Percentiles rank a stretch among this genome's conserved stretches.
Evolutionary conservation across 164 flowering plant genomes (phyloP).

Genomic region (Stephania japonica): DNA sequence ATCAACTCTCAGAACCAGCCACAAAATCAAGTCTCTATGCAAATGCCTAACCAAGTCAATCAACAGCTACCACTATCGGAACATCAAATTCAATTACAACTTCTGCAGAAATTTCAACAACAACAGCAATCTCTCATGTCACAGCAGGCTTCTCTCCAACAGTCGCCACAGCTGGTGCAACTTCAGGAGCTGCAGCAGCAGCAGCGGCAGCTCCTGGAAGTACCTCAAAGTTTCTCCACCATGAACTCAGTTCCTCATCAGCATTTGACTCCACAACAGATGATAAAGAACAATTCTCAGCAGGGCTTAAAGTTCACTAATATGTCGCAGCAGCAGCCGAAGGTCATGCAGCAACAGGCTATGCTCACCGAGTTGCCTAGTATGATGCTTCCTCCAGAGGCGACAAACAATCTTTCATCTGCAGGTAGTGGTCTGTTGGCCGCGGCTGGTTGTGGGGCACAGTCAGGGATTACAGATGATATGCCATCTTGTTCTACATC

Average conservation of each 20-base stretch:
- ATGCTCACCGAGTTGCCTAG: slow-evolving; percentile 46
- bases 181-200: slow-evolving; percentile 69
- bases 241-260: slow-evolving; percentile 42
- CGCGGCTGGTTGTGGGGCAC: slow-evolving; percentile 44
- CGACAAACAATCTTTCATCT: slow-evolving; percentile 38
- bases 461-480: slow-evolving; percentile 65
- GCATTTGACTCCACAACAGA: slow-evolving; percentile 39
- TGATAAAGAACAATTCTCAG: slow-evolving; percentile 36
- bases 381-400: slow-evolving; percentile 29
- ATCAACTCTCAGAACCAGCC: slow-evolving; percentile 37
- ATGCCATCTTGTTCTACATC: slow-evolving; percentile 87
- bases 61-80: slow-evolving; percentile 59
- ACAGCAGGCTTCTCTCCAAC: slow-evolving; percentile 53
- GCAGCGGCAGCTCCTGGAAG: slow-evolving; percentile 53
- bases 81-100: slow-evolving; percentile 62
- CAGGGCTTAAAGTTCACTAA: slow-evolving; percentile 39
- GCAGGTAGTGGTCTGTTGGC: slow-evolving; percentile 35
- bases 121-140: slow-evolving; percentile 63
- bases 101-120: slow-evolving; percentile 76
- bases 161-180: slow-evolving; percentile 40
- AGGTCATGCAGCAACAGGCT: slow-evolving; percentile 49
- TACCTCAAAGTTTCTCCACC: slow-evolving; percentile 50
- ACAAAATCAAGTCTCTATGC: slow-evolving; percentile 35
- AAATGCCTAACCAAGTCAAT: slow-evolving; percentile 38
- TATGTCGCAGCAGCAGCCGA: slow-evolving; percentile 31